Percentiles rank a stretch among this genome's conserved stretches.
phyloP scores from a whole-genome alignment of 2,329 filamentous ascomycete genomes.

The Colletotrichum tofieldiae region DNA sequence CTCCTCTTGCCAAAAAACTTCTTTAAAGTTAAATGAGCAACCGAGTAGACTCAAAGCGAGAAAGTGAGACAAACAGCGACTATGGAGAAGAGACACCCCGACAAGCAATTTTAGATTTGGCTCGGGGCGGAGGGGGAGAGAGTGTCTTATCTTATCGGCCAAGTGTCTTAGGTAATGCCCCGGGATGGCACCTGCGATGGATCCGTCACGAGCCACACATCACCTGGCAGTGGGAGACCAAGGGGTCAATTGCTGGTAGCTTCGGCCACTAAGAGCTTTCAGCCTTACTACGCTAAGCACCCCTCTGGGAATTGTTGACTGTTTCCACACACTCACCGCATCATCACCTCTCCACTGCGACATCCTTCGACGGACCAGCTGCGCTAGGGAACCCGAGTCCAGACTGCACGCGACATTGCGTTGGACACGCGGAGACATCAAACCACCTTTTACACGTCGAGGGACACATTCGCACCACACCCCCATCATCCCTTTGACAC shows the following conservation, averaged over 20 bases:
- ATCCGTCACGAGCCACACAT: conserved; percentile 35
- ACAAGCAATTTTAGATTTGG: neutral
- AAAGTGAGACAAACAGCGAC: neutral
- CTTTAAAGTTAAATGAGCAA: neutral
- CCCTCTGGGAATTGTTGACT: neutral
- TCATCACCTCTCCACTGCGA: neutral
- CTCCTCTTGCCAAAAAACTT: neutral
- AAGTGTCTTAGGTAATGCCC: too few species aligned
- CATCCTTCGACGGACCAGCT: neutral
- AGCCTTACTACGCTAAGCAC: conserved; percentile 13
- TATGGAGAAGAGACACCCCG: neutral
- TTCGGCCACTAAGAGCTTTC: conserved; percentile 7
- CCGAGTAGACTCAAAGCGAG: too few species aligned
- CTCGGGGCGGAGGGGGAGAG: neutral
- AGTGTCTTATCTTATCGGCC: neutral
- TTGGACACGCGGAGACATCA: neutral
- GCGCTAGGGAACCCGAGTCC: neutral
- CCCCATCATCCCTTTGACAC: neutral
- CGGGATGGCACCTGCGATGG: neutral
- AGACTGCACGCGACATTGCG: neutral
- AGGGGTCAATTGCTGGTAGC: neutral
- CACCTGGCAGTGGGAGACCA: neutral
- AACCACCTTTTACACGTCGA: neutral
- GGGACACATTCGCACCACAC: neutral
- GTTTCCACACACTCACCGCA: conserved; percentile 2